Base-by-base conservation (phyloP, 2,329 filamentous ascomycete species). In the Colletotrichum musicola region DNA sequence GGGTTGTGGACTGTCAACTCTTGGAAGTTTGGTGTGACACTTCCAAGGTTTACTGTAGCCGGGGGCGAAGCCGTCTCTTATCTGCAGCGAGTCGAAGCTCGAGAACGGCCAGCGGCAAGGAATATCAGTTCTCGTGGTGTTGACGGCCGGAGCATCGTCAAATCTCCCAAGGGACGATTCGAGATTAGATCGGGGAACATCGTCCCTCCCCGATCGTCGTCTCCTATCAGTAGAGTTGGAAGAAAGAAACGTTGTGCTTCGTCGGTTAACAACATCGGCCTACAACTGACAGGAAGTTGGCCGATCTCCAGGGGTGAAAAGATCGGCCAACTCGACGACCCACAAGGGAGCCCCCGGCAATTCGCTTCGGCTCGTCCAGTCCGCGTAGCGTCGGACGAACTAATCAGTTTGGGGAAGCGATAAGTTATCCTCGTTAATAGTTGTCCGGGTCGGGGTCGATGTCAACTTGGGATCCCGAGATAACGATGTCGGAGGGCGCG, bases 371-470 rank as follows among this genome's bases (percentile, higher is more conserved):
- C 38, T 20, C 38, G 3, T 14, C 27, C 25, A n/a, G 22, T 42
- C 35, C 10, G n/a, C 53, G 5, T 12, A 10, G 12, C n/a, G n/a
- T 30, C 6, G 1, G 30, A 40, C 9, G 16, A 16, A 25, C 44
- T 14, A 42, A 51, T 53, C 6, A 40, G 38, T 12, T 16, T 6
- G n/a, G 53, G 64, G 64, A 46, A 22, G 25, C 63, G 59, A 67
- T 58, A 64, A 40, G 59, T 40, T 64, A 58, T 40, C 30, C 25
- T 5, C 27, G 35, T 58, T 57, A 67, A 30, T n/a, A n/a, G n/a
- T n/a, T 50, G 62, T 47, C 38, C 22, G 22, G 22, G 22, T 30
- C 40, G 30, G 22, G 49, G 30, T 25, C 30, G 46, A 44, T 14
- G 50, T 18, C 40, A 49, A 35, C 30, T 35, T n/a, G 13, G 18